A percentile compares a stretch with the other conserved stretches of the same genome.
Conservation (phyloP, 257 asterid species). For the Craterostigma plantagineum region DNA sequence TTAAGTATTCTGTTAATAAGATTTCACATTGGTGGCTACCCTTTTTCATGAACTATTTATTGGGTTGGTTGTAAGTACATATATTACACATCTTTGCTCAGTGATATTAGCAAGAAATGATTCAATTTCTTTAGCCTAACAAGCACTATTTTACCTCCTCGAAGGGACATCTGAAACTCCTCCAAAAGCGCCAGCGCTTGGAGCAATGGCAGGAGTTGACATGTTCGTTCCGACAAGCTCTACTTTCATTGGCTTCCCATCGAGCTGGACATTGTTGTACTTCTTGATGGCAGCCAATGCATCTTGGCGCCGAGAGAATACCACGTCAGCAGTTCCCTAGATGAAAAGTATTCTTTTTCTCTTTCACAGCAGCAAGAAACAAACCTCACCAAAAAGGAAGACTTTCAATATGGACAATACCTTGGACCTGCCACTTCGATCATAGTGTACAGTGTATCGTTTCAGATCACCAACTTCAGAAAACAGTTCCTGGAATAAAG, state of each 20-base stretch:
- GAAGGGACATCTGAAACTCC: conserved; percentile 19
- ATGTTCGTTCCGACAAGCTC: conserved; percentile 29
- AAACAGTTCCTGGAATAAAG: conserved; percentile 67
- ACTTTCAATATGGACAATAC: conserved; percentile 24
- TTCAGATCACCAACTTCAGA: conserved; percentile 86
- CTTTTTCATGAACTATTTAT: no score
- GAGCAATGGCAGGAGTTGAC: conserved; percentile 16
- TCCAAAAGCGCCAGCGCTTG: conserved; percentile 21
- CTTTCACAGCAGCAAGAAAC: conserved; percentile 14
- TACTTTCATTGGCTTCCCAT: conserved; percentile 55
- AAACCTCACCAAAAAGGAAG: conserved; percentile 13
- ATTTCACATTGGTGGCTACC: no score
- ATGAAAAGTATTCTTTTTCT: conserved; percentile 11
- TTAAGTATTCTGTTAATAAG: no score
- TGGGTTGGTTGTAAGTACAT: no score
- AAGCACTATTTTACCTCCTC: conserved; percentile 13
- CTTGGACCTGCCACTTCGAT: conserved; percentile 94
- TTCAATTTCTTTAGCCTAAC: no score
- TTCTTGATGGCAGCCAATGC: conserved; percentile 56
- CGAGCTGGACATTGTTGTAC: conserved; percentile 43
- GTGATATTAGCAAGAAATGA: no score
- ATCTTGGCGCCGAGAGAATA: conserved; percentile 41
- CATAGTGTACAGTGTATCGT: conserved; percentile 54
- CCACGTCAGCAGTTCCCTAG: conserved; percentile 95
- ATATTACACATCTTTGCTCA: no score